A percentile compares a stretch with the other conserved stretches of the same genome.
phyloP scores from a whole-genome alignment of 495 filamentous ascomycete species.

The Sabuloglossum arenarium region DNA sequence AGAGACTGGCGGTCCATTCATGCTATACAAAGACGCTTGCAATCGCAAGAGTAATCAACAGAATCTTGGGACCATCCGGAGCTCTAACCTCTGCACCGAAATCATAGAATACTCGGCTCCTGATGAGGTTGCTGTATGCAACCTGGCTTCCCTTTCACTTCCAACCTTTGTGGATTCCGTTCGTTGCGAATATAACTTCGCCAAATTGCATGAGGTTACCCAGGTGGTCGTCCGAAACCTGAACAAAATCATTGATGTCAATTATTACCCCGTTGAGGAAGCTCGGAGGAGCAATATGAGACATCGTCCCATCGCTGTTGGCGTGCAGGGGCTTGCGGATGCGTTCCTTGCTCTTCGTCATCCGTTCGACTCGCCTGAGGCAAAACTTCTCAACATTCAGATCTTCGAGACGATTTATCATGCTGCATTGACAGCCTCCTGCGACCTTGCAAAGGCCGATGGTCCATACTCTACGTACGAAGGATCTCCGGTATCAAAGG shows the following conservation, averaged over 20 bases:
- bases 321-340: constrained; percentile 97
- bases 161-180: constrained; percentile 73
- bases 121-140: constrained; percentile 97
- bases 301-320: constrained; percentile 82
- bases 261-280: constrained; percentile 89
- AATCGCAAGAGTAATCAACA: constrained; percentile 99
- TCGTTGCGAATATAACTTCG: constrained; percentile 72
- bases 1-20: constrained; percentile 96
- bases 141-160: constrained; percentile 82
- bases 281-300: constrained; percentile 89
- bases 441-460: constrained; percentile 58
- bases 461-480: constrained; percentile 80
- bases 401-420: constrained; percentile 99
- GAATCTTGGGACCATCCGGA: constrained; percentile 93
- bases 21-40: constrained; percentile 97
- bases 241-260: constrained; percentile 94
- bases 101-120: constrained; percentile 94
- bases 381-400: constrained; percentile 82
- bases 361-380: constrained; percentile 91
- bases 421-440: constrained; percentile 74
- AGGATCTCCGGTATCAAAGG: constrained; percentile 85
- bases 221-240: constrained; percentile 80
- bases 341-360: constrained; percentile 91
- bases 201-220: constrained; percentile 81
- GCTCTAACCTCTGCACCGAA: constrained; percentile 96